phyloP scores from a whole-genome alignment of 2,329 filamentous ascomycete species.

The Apiospora koreana region DNA sequence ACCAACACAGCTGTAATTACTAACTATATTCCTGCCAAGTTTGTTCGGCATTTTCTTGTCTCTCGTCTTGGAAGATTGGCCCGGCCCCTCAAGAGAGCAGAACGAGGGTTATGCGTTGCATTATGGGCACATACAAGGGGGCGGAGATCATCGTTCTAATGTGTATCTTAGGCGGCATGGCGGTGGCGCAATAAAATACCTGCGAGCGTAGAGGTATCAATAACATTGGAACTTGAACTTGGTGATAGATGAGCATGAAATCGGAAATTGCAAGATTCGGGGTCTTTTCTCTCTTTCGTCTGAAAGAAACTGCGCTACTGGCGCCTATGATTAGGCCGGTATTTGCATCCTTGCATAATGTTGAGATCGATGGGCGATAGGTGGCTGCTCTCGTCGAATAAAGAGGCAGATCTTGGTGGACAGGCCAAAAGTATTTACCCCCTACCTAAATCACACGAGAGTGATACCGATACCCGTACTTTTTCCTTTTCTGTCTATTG shows the following conservation, averaged over 20 bases:
- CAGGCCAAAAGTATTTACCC: neutral
- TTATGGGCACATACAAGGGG: neutral
- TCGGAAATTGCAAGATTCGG: neutral
- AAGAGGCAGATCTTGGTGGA: neutral
- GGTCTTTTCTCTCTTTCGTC: neutral
- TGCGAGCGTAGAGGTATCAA: neutral
- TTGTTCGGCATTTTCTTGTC: conserved; percentile 8
- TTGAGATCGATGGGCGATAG: neutral
- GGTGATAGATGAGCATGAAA: neutral
- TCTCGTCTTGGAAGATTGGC: neutral
- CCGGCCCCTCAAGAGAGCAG: neutral
- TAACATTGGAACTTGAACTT: neutral
- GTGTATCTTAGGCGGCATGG: neutral
- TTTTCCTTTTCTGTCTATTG: neutral
- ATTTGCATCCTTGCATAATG: neutral
- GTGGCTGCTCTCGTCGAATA: neutral
- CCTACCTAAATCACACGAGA: too few species aligned
- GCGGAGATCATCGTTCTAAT: neutral
- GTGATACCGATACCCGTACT: neutral
- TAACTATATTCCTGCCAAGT: conserved; percentile 9
- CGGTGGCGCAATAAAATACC: neutral
- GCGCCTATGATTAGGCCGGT: neutral
- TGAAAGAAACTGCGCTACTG: neutral
- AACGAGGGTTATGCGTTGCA: neutral
- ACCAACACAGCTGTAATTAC: conserved; percentile 9